Base-by-base conservation (phyloP, 805 yeast species). In the Pichia kluyveri region DNA sequence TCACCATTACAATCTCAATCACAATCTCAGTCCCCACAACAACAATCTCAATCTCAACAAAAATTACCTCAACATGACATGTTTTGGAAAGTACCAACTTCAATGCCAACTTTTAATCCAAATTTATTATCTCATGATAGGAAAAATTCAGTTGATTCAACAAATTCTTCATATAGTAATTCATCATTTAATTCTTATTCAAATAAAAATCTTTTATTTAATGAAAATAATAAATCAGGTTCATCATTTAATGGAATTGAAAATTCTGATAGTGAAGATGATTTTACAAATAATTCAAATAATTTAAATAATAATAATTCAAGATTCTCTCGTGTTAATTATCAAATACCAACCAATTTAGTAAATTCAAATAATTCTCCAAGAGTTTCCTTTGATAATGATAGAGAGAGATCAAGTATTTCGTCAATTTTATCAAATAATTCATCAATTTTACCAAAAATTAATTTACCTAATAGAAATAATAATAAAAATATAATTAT, bases 31-130 rank as follows among this genome's bases (percentile, higher is more conserved):
- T n/a, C n/a, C n/a, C 62, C 5, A 32, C 53, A 38, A 23, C 48
- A 31, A 27, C 51, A 32, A 32, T 32, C 36, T 11, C 5, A 9
- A 8, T 7, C 11, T 15, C 37, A 32, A 32, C 37, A 32, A 14
- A 7, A 12, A 32, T 32, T 15, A 14, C 37, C 15, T 7, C 37
- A 56, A 43, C 61, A 58, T 4, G 44, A 38, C 10, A 54, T 65
- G 39, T 76, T 79, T 60, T 79, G 83, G 83, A 79, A 76, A 55
- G 83, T 77, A 5, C 83, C 83, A 8, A 76, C 75, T 56, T 80
- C 76, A 51, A 72, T 76, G 73, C 80, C 82, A 15, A 51, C 54
- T 26, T n/a, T 47, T 7, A 50, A 5, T 9, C 80, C 82, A 15
- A 50, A 54, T 28, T n/a, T 45, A 5, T 49, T 12, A 10, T 31